Conservation (phyloP, 257 asterid species). For the Capsicum pubescens region DNA sequence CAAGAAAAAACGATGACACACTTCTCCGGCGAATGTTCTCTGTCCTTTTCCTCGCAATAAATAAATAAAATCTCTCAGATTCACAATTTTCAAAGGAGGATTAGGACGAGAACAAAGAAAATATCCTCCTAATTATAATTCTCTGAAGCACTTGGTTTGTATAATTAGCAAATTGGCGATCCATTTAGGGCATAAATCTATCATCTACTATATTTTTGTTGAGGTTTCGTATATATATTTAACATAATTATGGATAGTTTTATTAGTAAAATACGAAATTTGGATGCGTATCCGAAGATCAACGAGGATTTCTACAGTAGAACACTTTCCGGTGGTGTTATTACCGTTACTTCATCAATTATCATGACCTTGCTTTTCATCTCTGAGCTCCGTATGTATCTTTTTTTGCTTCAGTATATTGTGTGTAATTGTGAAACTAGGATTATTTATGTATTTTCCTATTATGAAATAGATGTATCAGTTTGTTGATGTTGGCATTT, state of each 20-base stretch:
- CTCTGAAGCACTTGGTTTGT: conserved; percentile 27
- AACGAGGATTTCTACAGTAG: conserved; percentile 98
- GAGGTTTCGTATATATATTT: neutral
- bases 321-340: conserved; percentile 90
- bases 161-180: neutral
- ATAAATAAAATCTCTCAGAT: conserved; percentile 31
- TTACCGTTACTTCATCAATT: conserved; percentile 82
- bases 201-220: conserved; percentile 16
- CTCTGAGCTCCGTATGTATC: conserved; percentile 90
- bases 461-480: conserved; percentile 11
- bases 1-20: conserved; percentile 12
- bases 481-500: neutral
- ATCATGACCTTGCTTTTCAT: conserved; percentile 87
- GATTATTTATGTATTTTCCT: neutral
- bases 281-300: conserved; percentile 96
- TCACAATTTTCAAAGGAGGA: neutral
- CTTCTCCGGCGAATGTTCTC: conserved; percentile 45
- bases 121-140: neutral
- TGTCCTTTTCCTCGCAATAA: conserved; percentile 31
- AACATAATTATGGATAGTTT: conserved; percentile 56
- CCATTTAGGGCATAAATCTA: conserved; percentile 22
- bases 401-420: conserved; percentile 14
- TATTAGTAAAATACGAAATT: conserved; percentile 65
- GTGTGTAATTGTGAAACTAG: no score
- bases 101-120: conserved; percentile 7